Evolutionary conservation across 352 stramenopile genomes (phyloP).

Genomic region (Pythium periplocum): DNA sequence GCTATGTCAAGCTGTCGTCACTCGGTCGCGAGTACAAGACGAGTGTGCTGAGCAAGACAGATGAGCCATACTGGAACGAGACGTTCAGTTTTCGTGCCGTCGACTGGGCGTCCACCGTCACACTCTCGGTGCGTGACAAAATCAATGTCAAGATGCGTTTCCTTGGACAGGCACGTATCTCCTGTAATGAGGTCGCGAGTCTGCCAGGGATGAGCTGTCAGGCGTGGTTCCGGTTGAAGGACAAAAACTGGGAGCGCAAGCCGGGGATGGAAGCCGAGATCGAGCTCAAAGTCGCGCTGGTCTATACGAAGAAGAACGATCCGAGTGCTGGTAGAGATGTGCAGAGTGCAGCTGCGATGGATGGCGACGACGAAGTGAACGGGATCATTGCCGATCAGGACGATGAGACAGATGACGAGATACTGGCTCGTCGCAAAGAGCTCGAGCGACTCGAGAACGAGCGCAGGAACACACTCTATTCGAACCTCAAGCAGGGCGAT

Average conservation of each 20-base stretch:
- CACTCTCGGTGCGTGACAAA: constrained; percentile 61
- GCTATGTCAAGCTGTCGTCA: constrained; percentile 70
- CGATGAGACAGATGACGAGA: constrained; percentile 73
- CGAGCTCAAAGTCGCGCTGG: constrained; percentile 62
- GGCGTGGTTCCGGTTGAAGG: constrained; percentile 48
- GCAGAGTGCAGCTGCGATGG: background rate
- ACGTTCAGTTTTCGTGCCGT: constrained; percentile 65
- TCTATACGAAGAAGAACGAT: constrained; percentile 66
- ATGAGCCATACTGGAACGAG: constrained; percentile 72
- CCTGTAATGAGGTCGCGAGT: constrained; percentile 44
- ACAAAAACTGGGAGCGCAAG: constrained; percentile 38
- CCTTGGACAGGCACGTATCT: constrained; percentile 54
- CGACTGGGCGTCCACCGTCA: constrained; percentile 62
- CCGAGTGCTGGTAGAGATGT: constrained; percentile 21
- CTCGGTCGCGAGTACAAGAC: constrained; percentile 66
- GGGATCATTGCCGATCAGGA: constrained; percentile 57
- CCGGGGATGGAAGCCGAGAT: constrained; percentile 27
- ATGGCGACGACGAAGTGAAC: constrained; percentile 17
- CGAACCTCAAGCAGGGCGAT: constrained; percentile 62
- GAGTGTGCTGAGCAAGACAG: constrained; percentile 51
- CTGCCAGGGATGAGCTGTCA: constrained; percentile 54
- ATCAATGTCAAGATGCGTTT: constrained; percentile 73
- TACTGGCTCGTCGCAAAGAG: constrained; percentile 23
- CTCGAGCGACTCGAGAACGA: constrained; percentile 51
- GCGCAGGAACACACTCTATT: constrained; percentile 36